A percentile compares a stretch with the other conserved stretches of the same genome.
Conservation (phyloP, 2,329 filamentous ascomycete species). For the Fusarium sublunatum region DNA sequence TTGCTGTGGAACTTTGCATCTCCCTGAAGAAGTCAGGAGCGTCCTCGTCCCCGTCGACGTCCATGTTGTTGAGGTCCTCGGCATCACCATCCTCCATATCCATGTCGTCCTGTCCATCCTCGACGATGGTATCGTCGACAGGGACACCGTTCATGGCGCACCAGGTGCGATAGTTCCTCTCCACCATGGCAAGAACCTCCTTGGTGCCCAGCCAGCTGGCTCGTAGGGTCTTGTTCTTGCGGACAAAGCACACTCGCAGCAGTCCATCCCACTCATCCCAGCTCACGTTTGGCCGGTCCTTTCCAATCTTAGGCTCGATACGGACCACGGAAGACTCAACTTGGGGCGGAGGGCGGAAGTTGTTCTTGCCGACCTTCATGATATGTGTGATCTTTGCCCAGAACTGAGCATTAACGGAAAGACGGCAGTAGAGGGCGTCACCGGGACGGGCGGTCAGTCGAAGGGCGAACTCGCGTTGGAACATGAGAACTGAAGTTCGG, state of each 20-base stretch:
- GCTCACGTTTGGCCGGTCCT: conserved; percentile 81
- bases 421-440: conserved; percentile 88
- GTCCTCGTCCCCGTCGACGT: conserved; percentile 73
- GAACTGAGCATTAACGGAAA: conserved; percentile 94
- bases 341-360: conserved; percentile 93
- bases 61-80: conserved; percentile 62
- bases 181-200: conserved; percentile 83
- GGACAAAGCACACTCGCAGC: conserved; percentile 74
- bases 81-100: conserved; percentile 54
- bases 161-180: conserved; percentile 88
- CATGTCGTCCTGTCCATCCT: conserved; percentile 56
- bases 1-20: conserved; percentile 55
- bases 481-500: conserved; percentile 90
- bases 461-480: conserved; percentile 94
- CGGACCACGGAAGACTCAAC: conserved; percentile 93
- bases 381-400: conserved; percentile 75
- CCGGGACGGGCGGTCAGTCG: conserved; percentile 88
- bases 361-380: conserved; percentile 95
- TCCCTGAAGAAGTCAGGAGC: conserved; percentile 88
- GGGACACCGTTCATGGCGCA: conserved; percentile 87
- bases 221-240: conserved; percentile 91
- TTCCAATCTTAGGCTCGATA: conserved; percentile 85
- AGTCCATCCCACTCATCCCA: conserved; percentile 97
- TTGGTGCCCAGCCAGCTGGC: conserved; percentile 83
- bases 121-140: conserved; percentile 74